These are phyloP conservation scores for Cunninghamia lanceolata DNA, from an alignment of 75 land plant species.

Conservation along the genomic window DNA sequence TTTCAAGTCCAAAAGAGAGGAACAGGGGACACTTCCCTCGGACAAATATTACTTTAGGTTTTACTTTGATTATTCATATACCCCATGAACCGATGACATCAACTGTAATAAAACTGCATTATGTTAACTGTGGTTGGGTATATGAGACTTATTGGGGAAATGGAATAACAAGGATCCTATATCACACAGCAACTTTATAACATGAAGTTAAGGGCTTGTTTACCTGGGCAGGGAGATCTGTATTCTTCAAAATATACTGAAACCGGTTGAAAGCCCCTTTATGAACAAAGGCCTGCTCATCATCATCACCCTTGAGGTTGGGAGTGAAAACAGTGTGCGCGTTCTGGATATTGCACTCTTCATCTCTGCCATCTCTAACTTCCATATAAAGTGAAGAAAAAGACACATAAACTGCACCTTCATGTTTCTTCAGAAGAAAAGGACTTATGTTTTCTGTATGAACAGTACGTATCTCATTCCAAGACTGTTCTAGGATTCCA, in stretches of 20 bases:
- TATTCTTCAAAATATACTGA: background rate
- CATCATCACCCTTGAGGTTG: slow-evolving; percentile 8
- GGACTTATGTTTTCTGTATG: background rate
- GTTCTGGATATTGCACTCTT: background rate
- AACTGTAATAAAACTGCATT: no score
- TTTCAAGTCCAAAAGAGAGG: no score
- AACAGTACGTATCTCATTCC: background rate
- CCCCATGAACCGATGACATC: no score
- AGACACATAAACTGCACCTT: background rate
- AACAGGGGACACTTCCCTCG: no score
- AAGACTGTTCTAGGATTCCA: background rate
- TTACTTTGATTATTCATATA: no score
- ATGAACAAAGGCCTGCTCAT: background rate
- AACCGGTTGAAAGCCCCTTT: background rate
- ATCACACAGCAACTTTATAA: background rate
- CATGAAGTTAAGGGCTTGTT: background rate
- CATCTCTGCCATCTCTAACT: background rate
- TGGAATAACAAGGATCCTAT: no score
- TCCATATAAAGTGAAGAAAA: background rate
- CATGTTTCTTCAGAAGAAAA: background rate
- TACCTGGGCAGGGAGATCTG: background rate
- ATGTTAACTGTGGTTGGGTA: no score
- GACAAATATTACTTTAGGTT: no score
- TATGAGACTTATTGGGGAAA: no score
- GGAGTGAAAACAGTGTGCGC: background rate